phyloP scores from a whole-genome alignment of 2,329 filamentous ascomycete species.

The Aurifilum marmelostoma region DNA sequence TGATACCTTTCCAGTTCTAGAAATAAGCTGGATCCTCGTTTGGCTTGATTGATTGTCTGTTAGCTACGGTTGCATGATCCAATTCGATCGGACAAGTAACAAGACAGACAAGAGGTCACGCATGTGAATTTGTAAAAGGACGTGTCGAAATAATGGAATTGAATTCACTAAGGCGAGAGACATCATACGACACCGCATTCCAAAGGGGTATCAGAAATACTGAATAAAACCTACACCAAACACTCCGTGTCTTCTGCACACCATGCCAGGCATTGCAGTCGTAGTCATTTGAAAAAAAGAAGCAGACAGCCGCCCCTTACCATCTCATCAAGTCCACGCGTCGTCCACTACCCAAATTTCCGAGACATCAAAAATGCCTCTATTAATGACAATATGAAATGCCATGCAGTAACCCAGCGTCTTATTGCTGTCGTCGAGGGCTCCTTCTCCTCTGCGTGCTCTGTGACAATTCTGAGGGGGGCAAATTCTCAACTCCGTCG shows the following conservation, averaged over 20 bases:
- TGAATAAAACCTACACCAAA: slow-evolving; percentile 27
- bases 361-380: not conserved
- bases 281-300: not conserved
- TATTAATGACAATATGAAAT: not conserved
- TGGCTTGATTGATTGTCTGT: not conserved
- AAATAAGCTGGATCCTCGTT: not conserved
- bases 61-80: not conserved
- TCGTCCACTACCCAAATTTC: slow-evolving; percentile 16
- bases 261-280: not conserved
- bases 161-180: slow-evolving; percentile 16
- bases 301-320: not conserved
- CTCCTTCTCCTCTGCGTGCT: slow-evolving; percentile 58
- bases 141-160: slow-evolving; percentile 2
- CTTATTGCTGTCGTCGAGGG: slow-evolving; percentile 46
- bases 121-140: not conserved
- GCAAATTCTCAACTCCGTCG: slow-evolving; percentile 58
- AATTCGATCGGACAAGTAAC: not conserved
- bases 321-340: slow-evolving; percentile 17
- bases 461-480: slow-evolving; percentile 49
- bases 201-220: slow-evolving; percentile 29
- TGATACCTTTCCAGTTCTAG: not conserved
- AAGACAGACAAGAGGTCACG: too few relatives aligned
- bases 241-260: not conserved
- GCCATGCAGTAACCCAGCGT: not conserved
- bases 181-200: slow-evolving; percentile 11